Percentiles rank a stretch among this genome's conserved stretches.
phyloP scores from a whole-genome alignment of 768 basidiomycete genomes.

The Russula griseocarnosa region DNA sequence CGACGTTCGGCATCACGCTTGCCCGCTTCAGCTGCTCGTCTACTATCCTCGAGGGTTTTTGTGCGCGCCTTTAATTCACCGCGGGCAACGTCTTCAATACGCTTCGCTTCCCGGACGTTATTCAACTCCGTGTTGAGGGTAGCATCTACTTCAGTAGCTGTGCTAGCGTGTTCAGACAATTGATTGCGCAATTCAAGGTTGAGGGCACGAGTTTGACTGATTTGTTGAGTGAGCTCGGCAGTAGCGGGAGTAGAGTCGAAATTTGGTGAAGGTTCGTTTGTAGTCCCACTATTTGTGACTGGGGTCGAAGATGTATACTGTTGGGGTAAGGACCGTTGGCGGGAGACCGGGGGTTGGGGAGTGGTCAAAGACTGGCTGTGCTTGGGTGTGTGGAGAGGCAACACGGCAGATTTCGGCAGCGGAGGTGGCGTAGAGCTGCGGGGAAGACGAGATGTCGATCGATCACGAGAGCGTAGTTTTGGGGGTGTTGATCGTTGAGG shows the following conservation, averaged over 20 bases:
- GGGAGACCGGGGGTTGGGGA: constrained; percentile 24
- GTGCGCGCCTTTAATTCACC: constrained; percentile 78
- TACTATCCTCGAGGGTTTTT: constrained; percentile 82
- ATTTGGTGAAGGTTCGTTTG: constrained; percentile 38
- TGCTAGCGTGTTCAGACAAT: constrained; percentile 45
- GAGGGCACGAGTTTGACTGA: constrained; percentile 55
- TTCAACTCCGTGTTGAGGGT: constrained; percentile 66
- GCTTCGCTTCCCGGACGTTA: constrained; percentile 70
- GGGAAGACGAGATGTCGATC: constrained; percentile 27
- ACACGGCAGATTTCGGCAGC: constrained; percentile 73
- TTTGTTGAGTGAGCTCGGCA: constrained; percentile 71
- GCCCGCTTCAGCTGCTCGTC: constrained; percentile 72
- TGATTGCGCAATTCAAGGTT: constrained; percentile 68
- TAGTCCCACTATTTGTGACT: constrained; percentile 18
- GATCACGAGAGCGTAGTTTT: constrained; percentile 46
- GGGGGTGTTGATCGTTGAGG: constrained; percentile 45
- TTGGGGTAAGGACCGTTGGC: constrained; percentile 23
- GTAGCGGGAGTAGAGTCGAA: constrained; percentile 66
- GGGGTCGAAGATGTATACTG: constrained; percentile 18
- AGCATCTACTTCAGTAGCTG: constrained; percentile 48
- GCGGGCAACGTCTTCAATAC: constrained; percentile 76
- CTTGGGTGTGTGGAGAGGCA: constrained; percentile 69
- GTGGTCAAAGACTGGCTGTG: constrained; percentile 30
- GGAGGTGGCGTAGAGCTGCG: constrained; percentile 79
- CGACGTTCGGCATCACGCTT: constrained; percentile 88